Conservation (phyloP, 305 asterid species). For the Fraxinus angustifolia region DNA sequence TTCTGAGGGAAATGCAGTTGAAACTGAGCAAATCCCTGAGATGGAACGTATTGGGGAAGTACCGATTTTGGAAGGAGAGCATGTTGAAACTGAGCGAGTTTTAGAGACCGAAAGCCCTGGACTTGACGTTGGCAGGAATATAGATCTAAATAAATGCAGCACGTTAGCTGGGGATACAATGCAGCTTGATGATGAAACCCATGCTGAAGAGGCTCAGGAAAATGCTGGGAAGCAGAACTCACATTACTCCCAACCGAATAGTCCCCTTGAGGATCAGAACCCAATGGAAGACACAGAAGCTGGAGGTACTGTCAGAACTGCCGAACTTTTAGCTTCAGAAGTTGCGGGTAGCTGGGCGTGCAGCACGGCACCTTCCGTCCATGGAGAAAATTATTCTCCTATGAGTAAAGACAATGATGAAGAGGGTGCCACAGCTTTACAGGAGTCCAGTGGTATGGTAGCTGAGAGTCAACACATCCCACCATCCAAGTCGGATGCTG, state of each 20-base stretch:
- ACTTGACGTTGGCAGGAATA: conserved; percentile 27
- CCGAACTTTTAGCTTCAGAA: conserved; percentile 84
- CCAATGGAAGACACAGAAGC: conserved; percentile 59
- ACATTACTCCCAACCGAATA: conserved; percentile 29
- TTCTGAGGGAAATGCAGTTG: conserved; percentile 45
- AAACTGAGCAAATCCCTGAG: conserved; percentile 58
- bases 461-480: conserved; percentile 67
- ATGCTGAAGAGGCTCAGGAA: conserved; percentile 31
- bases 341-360: conserved; percentile 92
- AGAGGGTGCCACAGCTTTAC: conserved; percentile 30
- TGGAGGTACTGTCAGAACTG: conserved; percentile 57
- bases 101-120: conserved; percentile 63
- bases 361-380: conserved; percentile 83
- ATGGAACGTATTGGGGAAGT: conserved; percentile 45
- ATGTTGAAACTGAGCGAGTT: conserved; percentile 60
- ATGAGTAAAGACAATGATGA: conserved; percentile 40
- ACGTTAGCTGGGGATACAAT: conserved; percentile 38
- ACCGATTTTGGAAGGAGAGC: conserved; percentile 39
- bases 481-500: conserved; percentile 35
- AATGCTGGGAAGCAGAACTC: conserved; percentile 25
- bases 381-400: conserved; percentile 67
- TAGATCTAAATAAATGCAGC: conserved; percentile 44
- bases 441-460: conserved; percentile 51
- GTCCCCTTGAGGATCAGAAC: conserved; percentile 30
- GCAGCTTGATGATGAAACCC: conserved; percentile 46